Base-by-base conservation (phyloP, 176 grass and related monocot genomes). In the Saccharum officinarum region DNA sequence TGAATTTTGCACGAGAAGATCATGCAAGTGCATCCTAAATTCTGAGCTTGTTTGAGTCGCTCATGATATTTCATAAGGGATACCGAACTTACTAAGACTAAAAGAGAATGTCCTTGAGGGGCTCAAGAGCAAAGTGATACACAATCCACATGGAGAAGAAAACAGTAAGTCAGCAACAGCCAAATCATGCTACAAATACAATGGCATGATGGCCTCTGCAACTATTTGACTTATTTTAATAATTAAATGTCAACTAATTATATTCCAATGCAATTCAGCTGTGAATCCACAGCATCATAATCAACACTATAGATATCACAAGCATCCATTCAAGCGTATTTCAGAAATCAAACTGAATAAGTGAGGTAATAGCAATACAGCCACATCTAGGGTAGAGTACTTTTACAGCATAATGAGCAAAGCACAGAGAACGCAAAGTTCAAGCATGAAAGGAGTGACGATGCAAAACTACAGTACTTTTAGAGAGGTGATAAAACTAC, bases 391-490 rank as follows among this genome's bases (percentile, higher is more conserved):
- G 67, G 80, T 87, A 50, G 50, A 77, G 77, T 83, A 83, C 34
- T 40, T 28, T 71, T 82, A 82, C 65, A 88, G 69, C 61, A 84
- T 26, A 34, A 16, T 49, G 25, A 82, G 66, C 45, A 68, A 78
- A 88, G 73, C 67, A 82, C 38, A 45, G 81, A 79, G 59, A 78
- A 50, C 15, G 7, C 55, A 88, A 52, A 86, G 31, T 41, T 80
- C 75, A 87, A 69, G 80, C 68, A 49, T 67, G 17, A 44, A 80
- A 59, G 16, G 69, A 69, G 85, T 44, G 14, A 46, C 63, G 39
- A 41, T 75, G 38, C 79, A 44, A 23, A 75, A 75, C 85, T 91
- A 84, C 47, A 25, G 65, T 81, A 82, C 71, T 86, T 71, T 62
- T 16, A 41, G 11, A 62, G 61, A 62, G n/a, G 3, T 78, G 20